Base-by-base conservation (phyloP, 345 rosid species). In the Lagerstroemia speciosa region DNA sequence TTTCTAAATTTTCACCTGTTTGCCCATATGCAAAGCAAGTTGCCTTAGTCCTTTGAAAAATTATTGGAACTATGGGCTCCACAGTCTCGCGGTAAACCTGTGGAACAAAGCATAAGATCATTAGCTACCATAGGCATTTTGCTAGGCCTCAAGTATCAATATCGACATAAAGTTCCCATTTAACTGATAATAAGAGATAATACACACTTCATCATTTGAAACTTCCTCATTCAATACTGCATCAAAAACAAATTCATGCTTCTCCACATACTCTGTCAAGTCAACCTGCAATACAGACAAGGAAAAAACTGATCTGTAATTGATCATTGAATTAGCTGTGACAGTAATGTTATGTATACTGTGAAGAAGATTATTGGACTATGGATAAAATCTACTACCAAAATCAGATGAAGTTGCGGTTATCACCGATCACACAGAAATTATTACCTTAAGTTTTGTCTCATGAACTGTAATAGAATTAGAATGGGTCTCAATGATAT, bases 21-120 rank as follows among this genome's bases (percentile, higher is more conserved):
- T 93, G 98, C 69, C 97, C 97, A 84, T 93, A 87, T 62, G 98
- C 97, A 85, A 93, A 93, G 86, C 96, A 93, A 76, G 98, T 93
- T 67, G 97, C 98, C 79, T 93, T 93, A 53, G 85, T 87, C 57
- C 94, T 91, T 70, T 91, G 96, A 69, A 93, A 93, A 68, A 93
- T 91, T 58, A 91, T 86, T 37, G 98, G 98, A 72, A 93, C 91
- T 74, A 93, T 89, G 64, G 97, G 96, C 87, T 93, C 94, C 80
- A 93, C 96, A 1, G 97, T 93, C 80, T 89, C 98, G 67, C 69
- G 85, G 75, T 91, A 93, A 58, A 93, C 98, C 98, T 91, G 78
- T 55, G 73, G 12, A 71, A 69, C 65, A 24, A 33, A 55, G 48
- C 17, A 61, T 8, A 40, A 63, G 34, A 31, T 15, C 69, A 57